Evolutionary conservation across 768 basidiomycete species (phyloP).

Genomic region (Paxillus ammoniavirescens): DNA sequence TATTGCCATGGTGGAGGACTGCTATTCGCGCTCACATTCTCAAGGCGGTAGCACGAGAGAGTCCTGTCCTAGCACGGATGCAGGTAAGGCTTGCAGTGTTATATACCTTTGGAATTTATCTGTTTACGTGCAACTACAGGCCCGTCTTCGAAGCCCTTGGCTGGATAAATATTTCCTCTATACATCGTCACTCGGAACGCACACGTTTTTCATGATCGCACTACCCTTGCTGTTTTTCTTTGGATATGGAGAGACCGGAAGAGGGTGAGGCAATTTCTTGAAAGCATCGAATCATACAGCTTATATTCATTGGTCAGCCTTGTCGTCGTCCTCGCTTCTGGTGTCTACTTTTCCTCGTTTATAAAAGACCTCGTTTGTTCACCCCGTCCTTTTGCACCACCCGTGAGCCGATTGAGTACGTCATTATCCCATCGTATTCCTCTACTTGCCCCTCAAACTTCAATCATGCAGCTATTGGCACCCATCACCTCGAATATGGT

Average conservation of each 20-base stretch:
- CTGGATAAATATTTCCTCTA: slow-evolving; percentile 84
- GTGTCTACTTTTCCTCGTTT: slow-evolving; percentile 86
- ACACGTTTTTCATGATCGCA: slow-evolving; percentile 91
- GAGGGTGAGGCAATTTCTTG: slow-evolving; percentile 53
- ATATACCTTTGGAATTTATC: slow-evolving; percentile 1
- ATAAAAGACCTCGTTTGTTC: slow-evolving; percentile 89
- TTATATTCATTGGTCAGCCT: slow-evolving; percentile 43
- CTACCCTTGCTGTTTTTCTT: slow-evolving; percentile 90
- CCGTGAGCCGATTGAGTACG: slow-evolving; percentile 86
- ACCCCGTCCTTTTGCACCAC: slow-evolving; percentile 88
- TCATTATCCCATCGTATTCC: slow-evolving; percentile 1
- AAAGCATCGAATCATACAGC: slow-evolving; percentile 1
- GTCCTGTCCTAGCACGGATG: slow-evolving; percentile 56
- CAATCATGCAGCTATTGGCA: slow-evolving; percentile 58
- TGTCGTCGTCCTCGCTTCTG: slow-evolving; percentile 66
- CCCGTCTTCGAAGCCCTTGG: slow-evolving; percentile 57
- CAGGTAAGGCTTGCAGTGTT: slow-evolving; percentile 52
- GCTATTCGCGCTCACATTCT: slow-evolving; percentile 55
- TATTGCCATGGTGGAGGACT: slow-evolving; percentile 65
- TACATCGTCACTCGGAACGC: slow-evolving; percentile 76
- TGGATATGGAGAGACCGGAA: slow-evolving; percentile 66
- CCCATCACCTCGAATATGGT: slow-evolving; percentile 87
- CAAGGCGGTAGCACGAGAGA: slow-evolving; percentile 55
- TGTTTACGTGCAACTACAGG: slow-evolving; percentile 30
- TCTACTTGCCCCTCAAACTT: neutral